Conservation (phyloP, 768 basidiomycete species). For the Rhizopogon vinicolor region DNA sequence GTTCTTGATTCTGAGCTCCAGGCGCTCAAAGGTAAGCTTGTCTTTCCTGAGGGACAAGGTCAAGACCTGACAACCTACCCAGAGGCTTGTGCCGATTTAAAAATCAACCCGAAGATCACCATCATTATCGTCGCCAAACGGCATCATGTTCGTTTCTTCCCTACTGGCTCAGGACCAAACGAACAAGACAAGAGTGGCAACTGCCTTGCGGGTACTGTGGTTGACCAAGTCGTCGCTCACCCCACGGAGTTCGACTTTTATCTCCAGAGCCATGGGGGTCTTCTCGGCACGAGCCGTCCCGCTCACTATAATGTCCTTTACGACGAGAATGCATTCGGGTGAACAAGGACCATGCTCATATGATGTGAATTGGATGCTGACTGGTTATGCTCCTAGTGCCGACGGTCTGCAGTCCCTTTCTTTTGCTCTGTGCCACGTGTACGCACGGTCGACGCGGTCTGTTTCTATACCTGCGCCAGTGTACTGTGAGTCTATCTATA, state of each 20-base stretch:
- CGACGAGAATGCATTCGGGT: conserved; percentile 62
- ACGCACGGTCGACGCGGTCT: conserved; percentile 74
- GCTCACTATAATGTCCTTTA: conserved; percentile 46
- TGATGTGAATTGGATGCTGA: conserved; percentile 3
- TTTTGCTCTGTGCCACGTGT: conserved; percentile 77
- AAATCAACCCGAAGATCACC: conserved; percentile 64
- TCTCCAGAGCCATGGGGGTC: conserved; percentile 70
- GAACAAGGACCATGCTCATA: conserved; percentile 13
- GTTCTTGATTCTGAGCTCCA: conserved; percentile 58
- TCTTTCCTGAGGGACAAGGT: not conserved
- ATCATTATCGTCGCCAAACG: conserved; percentile 75
- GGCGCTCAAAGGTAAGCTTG: conserved; percentile 45
- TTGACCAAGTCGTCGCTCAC: conserved; percentile 66
- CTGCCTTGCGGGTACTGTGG: conserved; percentile 72
- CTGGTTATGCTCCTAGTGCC: conserved; percentile 32
- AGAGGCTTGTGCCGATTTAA: conserved; percentile 61
- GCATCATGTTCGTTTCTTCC: conserved; percentile 50
- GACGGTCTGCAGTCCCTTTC: conserved; percentile 67
- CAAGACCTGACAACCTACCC: conserved; percentile 5
- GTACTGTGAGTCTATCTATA: conserved; percentile 50
- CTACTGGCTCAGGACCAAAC: conserved; percentile 18
- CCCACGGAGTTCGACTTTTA: conserved; percentile 78
- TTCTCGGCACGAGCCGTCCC: conserved; percentile 71
- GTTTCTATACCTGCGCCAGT: conserved; percentile 83
- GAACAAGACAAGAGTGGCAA: conserved; percentile 69